Conservation (phyloP, 495 filamentous ascomycete species). For the Penicillium fimorum region DNA sequence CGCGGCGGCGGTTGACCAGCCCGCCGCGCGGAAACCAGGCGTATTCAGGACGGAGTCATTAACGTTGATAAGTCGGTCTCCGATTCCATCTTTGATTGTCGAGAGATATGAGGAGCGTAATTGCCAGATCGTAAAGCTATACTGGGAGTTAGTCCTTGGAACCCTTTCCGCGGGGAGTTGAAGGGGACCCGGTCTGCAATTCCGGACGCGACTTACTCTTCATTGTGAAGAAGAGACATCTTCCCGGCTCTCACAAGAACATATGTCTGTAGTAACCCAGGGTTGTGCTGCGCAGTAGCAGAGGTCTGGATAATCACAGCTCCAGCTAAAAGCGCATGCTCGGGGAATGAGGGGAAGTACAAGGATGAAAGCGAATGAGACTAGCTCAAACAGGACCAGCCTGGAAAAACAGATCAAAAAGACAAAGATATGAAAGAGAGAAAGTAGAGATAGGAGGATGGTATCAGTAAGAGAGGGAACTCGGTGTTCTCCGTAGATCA, state of each 20-base stretch:
- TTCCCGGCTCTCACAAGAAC: conserved; percentile 11
- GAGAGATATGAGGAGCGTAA: conserved; percentile 88
- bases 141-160: conserved; percentile 20
- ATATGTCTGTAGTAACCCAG: conserved; percentile 2
- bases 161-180: conserved; percentile 2
- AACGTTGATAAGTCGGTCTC: conserved; percentile 90
- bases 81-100: conserved; percentile 89
- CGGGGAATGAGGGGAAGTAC: conserved; percentile 10
- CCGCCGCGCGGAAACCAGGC: conserved; percentile 91
- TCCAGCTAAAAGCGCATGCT: conserved; percentile 16
- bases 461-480: conserved; percentile 13
- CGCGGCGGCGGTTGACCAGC: conserved; percentile 74
- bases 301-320: conserved; percentile 5
- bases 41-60: conserved; percentile 88
- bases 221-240: conserved; percentile 95
- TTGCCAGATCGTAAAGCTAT: conserved; percentile 89
- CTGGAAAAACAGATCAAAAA: conserved; percentile 22
- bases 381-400: conserved; percentile 39
- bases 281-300: conserved; percentile 2
- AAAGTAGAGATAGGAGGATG: conserved; percentile 8
- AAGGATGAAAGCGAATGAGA: conserved; percentile 11
- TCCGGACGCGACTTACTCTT: conserved; percentile 67
- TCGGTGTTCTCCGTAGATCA: conserved; percentile 28
- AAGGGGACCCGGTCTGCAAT: not conserved
- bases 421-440: conserved; percentile 3